These are phyloP conservation scores for Coprinellus aureogranulatus DNA, from an alignment of 768 basidiomycete genomes.

Conservation along the genomic window DNA sequence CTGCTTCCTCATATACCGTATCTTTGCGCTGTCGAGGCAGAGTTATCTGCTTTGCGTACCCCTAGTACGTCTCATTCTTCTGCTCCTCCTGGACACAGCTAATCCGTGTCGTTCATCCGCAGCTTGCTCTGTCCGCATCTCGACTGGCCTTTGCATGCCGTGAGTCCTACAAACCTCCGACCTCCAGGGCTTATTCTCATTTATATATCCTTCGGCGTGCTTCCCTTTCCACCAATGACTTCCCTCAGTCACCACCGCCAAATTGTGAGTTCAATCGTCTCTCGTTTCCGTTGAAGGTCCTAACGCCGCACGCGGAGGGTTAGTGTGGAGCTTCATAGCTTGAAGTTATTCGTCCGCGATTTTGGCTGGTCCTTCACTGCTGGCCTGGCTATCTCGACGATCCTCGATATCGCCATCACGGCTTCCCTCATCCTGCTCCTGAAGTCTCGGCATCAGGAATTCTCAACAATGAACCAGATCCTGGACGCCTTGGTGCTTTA, in stretches of 20 bases:
- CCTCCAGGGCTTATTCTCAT: too few species aligned
- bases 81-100: not conserved
- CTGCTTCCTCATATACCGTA: constrained; percentile 36
- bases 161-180: constrained; percentile 10
- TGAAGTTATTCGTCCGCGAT: not conserved
- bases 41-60: constrained; percentile 21
- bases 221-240: too few species aligned
- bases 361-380: constrained; percentile 45
- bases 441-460: constrained; percentile 34
- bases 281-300: not conserved
- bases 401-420: constrained; percentile 50
- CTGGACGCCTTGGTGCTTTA: constrained; percentile 48
- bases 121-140: constrained; percentile 26
- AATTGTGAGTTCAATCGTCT: constrained; percentile 21
- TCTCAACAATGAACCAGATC: constrained; percentile 42
- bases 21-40: constrained; percentile 23
- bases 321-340: not conserved
- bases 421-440: constrained; percentile 43
- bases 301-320: not conserved
- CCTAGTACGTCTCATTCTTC: not conserved
- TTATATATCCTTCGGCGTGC: too few species aligned
- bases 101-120: constrained; percentile 29
- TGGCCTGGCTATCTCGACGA: constrained; percentile 48
- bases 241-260: constrained; percentile 24
- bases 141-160: constrained; percentile 32